Base-by-base conservation (phyloP, 148 eudicot genomes). In the Fagopyrum esculentum region DNA sequence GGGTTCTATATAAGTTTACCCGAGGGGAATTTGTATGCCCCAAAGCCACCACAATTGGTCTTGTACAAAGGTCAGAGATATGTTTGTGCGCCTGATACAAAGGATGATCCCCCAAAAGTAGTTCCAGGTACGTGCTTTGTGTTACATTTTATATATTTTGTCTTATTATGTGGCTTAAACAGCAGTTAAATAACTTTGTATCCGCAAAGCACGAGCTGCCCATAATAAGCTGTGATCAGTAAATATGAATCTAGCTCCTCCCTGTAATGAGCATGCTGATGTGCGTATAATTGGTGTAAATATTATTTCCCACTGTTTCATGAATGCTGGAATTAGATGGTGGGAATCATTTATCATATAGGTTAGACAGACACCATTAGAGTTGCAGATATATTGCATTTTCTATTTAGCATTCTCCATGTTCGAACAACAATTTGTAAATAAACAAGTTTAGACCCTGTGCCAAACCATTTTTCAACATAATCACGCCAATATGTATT, bases 1-100 rank as follows among this genome's bases (percentile, higher is more conserved):
- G 99, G 99, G 66, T 90, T 92, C 73, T 95, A 95, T 73, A 86
- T 95, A n/a, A 90, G 80, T 77, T 86, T 95, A 84, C 99, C 97
- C 0, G 91, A 92, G 17, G 99, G 99, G 75, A 80, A 73, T 49
- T 66, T 72, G 77, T 95, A 76, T 79, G 89, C 86, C 0, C 97
- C 96, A 1, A 85, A 89, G 73, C 84, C 85, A 13, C 94, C 91
- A 1, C 83, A 83, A 8, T 74, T 87, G 77, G 97, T 95, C 54
- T 81, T 80, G 88, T 89, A 84, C 57, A 95, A 95, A 79, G 99
- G 99, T 56, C 97, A 92, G 85, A 81, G 83, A 84, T 95, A 87
- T 76, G 88, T 86, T 54, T 66, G 71, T 66, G 89, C 87, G 6
- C 82, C 87, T 1, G 93, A 89, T 77, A 80, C 86, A n/a, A 89